Percentiles rank a stretch among this genome's conserved stretches.
These are phyloP conservation scores for Xanthoparmelia taractica DNA, from an alignment of 495 filamentous ascomycete genomes.

Conservation along the genomic window DNA sequence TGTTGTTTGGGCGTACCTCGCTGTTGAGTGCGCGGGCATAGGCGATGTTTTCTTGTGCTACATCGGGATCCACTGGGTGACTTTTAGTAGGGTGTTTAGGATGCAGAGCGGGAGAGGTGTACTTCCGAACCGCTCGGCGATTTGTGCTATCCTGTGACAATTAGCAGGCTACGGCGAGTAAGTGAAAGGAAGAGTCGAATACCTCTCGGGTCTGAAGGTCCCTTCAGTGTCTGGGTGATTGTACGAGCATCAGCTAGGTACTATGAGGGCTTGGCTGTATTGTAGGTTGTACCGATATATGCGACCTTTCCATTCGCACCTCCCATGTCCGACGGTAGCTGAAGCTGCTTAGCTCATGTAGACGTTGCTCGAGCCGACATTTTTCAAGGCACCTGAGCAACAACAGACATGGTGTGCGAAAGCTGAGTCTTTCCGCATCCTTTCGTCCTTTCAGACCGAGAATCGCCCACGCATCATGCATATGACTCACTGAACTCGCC, in stretches of 20 bases:
- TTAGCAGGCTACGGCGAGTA: neutral
- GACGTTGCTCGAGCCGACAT: neutral
- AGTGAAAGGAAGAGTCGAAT: neutral
- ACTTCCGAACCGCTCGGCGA: slow-evolving; percentile 64
- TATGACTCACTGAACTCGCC: slow-evolving; percentile 56
- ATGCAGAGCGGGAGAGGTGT: slow-evolving; percentile 2
- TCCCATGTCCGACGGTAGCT: slow-evolving; percentile 54
- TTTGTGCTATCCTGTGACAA: slow-evolving; percentile 51
- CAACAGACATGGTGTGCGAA: slow-evolving; percentile 60
- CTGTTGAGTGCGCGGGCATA: slow-evolving; percentile 67
- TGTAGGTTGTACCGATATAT: slow-evolving; percentile 49
- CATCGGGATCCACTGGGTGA: slow-evolving; percentile 48
- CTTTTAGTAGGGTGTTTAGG: neutral
- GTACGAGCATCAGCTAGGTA: neutral
- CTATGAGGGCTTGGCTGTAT: neutral
- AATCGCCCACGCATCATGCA: neutral
- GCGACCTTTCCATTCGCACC: slow-evolving; percentile 73
- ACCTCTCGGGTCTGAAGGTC: slow-evolving; percentile 65
- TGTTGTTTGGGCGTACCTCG: slow-evolving; percentile 34
- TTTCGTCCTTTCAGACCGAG: slow-evolving; percentile 14
- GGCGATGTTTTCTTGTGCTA: slow-evolving; percentile 66
- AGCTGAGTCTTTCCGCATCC: slow-evolving; percentile 69
- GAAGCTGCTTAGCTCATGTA: neutral
- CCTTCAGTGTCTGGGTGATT: slow-evolving; percentile 63
- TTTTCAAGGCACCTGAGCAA: slow-evolving; percentile 43